phyloP scores from a whole-genome alignment of 2,329 filamentous ascomycete genomes.

The Cryphonectria radicalis region DNA sequence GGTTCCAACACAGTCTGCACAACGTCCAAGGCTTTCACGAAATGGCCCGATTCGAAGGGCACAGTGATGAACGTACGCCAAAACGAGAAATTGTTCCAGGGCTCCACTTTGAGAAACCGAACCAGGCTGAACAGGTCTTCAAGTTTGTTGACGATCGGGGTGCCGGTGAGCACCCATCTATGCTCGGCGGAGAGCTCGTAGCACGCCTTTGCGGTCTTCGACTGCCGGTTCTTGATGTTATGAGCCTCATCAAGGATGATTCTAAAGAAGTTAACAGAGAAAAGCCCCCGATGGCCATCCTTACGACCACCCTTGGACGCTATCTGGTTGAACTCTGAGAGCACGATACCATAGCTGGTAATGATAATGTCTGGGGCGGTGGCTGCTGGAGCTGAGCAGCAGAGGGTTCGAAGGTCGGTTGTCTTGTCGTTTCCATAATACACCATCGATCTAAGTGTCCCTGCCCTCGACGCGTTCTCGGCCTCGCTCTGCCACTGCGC shows the following conservation, averaged over 20 bases:
- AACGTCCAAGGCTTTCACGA: conserved; percentile 89
- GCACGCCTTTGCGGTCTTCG: conserved; percentile 93
- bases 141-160: conserved; percentile 93
- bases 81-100: conserved; percentile 98
- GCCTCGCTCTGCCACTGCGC: conserved; percentile 97
- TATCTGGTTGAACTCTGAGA: conserved; percentile 86
- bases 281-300: conserved; percentile 72
- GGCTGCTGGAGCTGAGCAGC: conserved; percentile 72
- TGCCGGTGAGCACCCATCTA: conserved; percentile 92
- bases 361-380: conserved; percentile 89
- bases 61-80: conserved; percentile 99
- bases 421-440: conserved; percentile 92
- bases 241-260: conserved; percentile 96
- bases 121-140: conserved; percentile 95
- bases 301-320: conserved; percentile 68
- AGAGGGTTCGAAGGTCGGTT: conserved; percentile 76
- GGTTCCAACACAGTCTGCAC: conserved; percentile 97
- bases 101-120: conserved; percentile 89
- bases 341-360: conserved; percentile 89
- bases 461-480: conserved; percentile 83
- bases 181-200: conserved; percentile 86
- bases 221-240: conserved; percentile 85
- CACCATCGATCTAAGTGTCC: conserved; percentile 80
- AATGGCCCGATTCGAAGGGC: conserved; percentile 94
- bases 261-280: conserved; percentile 92